Evolutionary conservation across 768 basidiomycete genomes (phyloP).

Genomic region (Panaeolus cyanescens): DNA sequence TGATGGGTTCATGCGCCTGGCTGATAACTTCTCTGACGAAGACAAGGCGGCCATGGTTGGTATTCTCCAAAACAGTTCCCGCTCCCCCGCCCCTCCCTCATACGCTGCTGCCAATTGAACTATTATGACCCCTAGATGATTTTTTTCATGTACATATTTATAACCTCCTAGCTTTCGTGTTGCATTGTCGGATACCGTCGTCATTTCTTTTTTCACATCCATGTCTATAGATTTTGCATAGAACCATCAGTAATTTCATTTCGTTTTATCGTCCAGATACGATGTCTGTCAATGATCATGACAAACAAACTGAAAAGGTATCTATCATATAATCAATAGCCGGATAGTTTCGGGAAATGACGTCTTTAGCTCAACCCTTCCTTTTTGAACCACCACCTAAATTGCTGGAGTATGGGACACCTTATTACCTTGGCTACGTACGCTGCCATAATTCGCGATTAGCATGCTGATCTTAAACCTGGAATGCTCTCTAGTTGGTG

Average conservation of each 20-base stretch:
- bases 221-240: not conserved
- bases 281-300: not conserved
- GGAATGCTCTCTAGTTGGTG: not conserved
- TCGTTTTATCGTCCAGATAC: not conserved
- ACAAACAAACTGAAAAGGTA: not conserved
- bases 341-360: not conserved
- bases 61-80: constrained; percentile 37
- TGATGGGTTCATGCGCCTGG: constrained; percentile 70
- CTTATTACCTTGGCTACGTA: constrained; percentile 89
- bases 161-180: not conserved
- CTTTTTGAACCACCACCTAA: not conserved
- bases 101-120: constrained; percentile 24
- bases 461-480: not conserved
- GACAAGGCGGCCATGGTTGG: constrained; percentile 64
- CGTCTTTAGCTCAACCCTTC: not conserved
- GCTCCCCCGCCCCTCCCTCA: constrained; percentile 35
- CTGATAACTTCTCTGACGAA: constrained; percentile 73
- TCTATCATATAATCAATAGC: not conserved
- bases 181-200: constrained; percentile 3
- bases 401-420: constrained; percentile 65
- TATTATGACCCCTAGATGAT: not conserved
- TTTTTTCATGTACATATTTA: constrained; percentile 1
- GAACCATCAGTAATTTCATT: not conserved
- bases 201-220: not conserved
- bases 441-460: constrained; percentile 22